Evolutionary conservation across 2,329 filamentous ascomycete species (phyloP).

Genomic region (Cytospora schulzeri): DNA sequence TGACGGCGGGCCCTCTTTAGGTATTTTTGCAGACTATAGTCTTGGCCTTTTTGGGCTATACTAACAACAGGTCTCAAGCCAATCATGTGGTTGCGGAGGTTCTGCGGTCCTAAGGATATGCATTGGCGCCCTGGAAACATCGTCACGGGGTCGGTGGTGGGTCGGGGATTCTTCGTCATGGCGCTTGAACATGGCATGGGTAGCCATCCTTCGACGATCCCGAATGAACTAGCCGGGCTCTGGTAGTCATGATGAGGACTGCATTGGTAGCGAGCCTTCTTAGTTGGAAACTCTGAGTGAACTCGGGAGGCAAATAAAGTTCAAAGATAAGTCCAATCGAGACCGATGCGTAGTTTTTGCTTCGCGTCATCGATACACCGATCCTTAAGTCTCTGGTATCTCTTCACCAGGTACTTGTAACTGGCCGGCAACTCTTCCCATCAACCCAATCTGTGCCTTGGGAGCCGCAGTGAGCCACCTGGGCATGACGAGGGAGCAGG

Average conservation of each 20-base stretch:
- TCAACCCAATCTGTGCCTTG: slow-evolving; percentile 10
- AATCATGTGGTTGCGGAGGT: background rate
- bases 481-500: too few species aligned
- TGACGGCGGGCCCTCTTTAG: slow-evolving; percentile 1
- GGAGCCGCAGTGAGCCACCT: background rate
- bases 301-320: background rate
- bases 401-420: background rate
- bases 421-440: background rate
- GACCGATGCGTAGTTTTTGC: background rate
- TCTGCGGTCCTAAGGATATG: background rate
- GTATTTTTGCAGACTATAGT: background rate
- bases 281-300: too few species aligned
- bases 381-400: background rate
- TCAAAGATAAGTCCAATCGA: background rate
- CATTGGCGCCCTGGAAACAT: background rate
- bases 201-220: background rate
- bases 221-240: background rate
- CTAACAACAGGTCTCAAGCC: background rate
- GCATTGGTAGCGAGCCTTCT: background rate
- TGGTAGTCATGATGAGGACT: background rate
- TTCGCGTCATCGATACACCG: background rate
- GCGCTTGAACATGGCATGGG: background rate
- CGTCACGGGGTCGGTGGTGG: background rate
- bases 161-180: background rate
- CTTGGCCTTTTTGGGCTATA: background rate